Evolutionary conservation across 371 early-diverging fungal genomes (phyloP).

Genomic region (Apophysomyces ossiformis): DNA sequence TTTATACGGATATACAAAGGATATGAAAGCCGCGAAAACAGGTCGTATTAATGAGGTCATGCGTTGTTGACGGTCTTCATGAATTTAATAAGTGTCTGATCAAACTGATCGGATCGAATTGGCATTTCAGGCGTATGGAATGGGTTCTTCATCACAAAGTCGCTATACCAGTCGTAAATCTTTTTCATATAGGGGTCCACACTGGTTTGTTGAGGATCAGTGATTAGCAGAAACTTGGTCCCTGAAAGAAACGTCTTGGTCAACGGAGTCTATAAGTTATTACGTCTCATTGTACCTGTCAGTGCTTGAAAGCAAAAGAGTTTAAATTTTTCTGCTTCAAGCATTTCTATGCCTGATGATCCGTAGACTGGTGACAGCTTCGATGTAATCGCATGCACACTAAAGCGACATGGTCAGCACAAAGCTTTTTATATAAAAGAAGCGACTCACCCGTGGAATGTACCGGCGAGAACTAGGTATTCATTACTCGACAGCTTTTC

Average conservation of each 20-base stretch:
- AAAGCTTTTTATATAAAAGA: not conserved
- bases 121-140: conserved; percentile 99
- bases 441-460: conserved; percentile 86
- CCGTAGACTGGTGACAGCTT: conserved; percentile 87
- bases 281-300: conserved; percentile 69
- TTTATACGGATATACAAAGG: not conserved
- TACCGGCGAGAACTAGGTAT: conserved; percentile 95
- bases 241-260: conserved; percentile 53
- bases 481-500: conserved; percentile 91
- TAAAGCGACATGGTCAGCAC: conserved; percentile 24
- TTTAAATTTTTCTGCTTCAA: conserved; percentile 91
- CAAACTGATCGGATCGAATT: conserved; percentile 95
- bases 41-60: not conserved
- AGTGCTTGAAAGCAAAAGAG: conserved; percentile 92
- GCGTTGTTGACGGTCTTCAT: conserved; percentile 47
- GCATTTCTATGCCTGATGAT: conserved; percentile 87
- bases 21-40: conserved; percentile 5
- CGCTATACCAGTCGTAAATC: conserved; percentile 91
- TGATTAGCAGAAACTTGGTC: conserved; percentile 91
- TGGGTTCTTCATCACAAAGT: conserved; percentile 98
- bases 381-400: conserved; percentile 96
- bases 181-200: conserved; percentile 75
- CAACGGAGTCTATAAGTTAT: not conserved
- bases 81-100: conserved; percentile 76
- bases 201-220: conserved; percentile 76